phyloP scores from a whole-genome alignment of 1,284 basidiomycete species.

The Leucoagaricus sp. region DNA sequence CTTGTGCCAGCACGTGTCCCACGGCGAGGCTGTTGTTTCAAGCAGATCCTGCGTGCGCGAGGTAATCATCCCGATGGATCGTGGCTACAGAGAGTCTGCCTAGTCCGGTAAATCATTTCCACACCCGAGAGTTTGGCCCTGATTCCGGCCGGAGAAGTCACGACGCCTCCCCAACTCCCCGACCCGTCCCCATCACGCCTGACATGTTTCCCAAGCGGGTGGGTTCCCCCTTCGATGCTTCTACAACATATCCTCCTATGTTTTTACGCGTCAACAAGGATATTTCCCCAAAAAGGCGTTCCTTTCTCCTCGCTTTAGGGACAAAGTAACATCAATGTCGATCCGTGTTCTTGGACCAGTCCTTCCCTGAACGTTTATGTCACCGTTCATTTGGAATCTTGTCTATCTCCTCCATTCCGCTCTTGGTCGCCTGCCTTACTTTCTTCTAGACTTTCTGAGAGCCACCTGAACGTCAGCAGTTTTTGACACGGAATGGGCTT shows the following conservation, averaged over 20 bases:
- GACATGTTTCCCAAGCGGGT: background rate
- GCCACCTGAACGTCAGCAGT: slow-evolving; percentile 7
- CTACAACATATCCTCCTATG: background rate
- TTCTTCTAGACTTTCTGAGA: slow-evolving; percentile 1
- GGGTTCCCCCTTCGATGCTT: background rate
- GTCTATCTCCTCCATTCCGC: background rate
- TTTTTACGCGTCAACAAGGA: background rate
- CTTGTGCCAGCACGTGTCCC: background rate
- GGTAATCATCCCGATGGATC: slow-evolving; percentile 1
- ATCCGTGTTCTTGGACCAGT: background rate
- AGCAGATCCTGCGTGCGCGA: background rate
- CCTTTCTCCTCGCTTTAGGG: background rate
- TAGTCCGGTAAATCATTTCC: background rate
- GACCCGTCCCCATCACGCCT: slow-evolving; percentile 2
- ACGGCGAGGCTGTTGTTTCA: background rate
- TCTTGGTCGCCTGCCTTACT: background rate
- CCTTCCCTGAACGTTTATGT: slow-evolving; percentile 7
- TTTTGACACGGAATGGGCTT: slow-evolving; percentile 3
- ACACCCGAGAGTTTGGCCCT: background rate
- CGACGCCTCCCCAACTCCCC: background rate
- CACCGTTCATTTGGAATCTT: background rate
- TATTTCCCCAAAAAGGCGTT: slow-evolving; percentile 2
- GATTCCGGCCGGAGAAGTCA: background rate
- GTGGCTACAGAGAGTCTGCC: background rate
- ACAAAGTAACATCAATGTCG: background rate